Conservation (phyloP, 768 basidiomycete species). For the Naganishia onofrii region DNA sequence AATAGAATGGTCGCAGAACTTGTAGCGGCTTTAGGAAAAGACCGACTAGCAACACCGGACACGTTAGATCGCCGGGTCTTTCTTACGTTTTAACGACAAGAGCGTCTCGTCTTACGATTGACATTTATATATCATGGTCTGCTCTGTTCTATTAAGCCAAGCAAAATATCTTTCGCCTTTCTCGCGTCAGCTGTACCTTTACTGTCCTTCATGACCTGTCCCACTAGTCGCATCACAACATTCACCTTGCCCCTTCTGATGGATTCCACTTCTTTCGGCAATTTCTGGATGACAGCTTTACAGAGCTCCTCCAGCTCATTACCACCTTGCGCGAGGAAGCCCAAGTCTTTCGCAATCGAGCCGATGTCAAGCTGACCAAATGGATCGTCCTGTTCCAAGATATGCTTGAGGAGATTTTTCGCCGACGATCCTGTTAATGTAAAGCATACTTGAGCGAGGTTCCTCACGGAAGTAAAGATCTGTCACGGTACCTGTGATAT, state of each 20-base stretch:
- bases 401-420: slow-evolving; percentile 69
- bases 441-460: neutral
- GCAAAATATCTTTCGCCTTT: slow-evolving; percentile 59
- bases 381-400: slow-evolving; percentile 56
- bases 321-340: slow-evolving; percentile 4
- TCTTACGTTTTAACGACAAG: slow-evolving; percentile 25
- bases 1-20: slow-evolving; percentile 38
- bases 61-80: slow-evolving; percentile 27
- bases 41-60: slow-evolving; percentile 34
- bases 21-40: slow-evolving; percentile 44
- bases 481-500: slow-evolving; percentile 66
- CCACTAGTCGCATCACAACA: slow-evolving; percentile 76
- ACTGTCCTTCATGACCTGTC: slow-evolving; percentile 78
- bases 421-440: slow-evolving; percentile 66
- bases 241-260: slow-evolving; percentile 69
- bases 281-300: slow-evolving; percentile 61
- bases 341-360: slow-evolving; percentile 26
- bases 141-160: slow-evolving; percentile 32
- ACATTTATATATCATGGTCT: slow-evolving; percentile 3
- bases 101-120: neutral
- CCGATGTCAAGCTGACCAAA: slow-evolving; percentile 21
- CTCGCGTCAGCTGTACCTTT: slow-evolving; percentile 75
- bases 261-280: slow-evolving; percentile 68
- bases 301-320: slow-evolving; percentile 57
- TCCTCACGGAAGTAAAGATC: neutral